phyloP scores from a whole-genome alignment of 805 yeast genomes.

The Lipomyces mesembrius region DNA sequence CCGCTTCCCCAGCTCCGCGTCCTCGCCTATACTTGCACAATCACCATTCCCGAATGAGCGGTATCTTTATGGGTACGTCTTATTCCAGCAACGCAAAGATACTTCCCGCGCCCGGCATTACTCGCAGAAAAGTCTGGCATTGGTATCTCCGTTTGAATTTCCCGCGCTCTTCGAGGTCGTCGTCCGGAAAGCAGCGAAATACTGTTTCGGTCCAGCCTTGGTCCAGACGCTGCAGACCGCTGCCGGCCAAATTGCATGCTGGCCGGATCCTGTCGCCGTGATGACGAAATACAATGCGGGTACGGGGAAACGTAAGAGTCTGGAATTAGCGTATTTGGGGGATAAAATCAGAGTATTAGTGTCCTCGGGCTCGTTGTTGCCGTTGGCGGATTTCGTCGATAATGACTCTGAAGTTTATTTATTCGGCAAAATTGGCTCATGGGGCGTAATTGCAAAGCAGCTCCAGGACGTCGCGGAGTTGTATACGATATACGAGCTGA shows the following conservation, averaged over 20 bases:
- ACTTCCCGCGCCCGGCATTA: constrained; percentile 22
- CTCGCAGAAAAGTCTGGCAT: constrained; percentile 24
- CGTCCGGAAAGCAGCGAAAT: constrained; percentile 23
- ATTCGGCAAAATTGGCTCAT: constrained; percentile 26
- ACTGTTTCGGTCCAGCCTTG: constrained; percentile 12
- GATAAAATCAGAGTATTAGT: constrained; percentile 23
- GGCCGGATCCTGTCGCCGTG: constrained; percentile 33
- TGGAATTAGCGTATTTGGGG: constrained; percentile 33
- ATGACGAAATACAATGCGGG: constrained; percentile 8
- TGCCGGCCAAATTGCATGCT: constrained; percentile 29
- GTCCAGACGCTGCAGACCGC: constrained; percentile 30
- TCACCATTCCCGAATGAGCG: constrained; percentile 16
- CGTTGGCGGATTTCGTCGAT: constrained; percentile 22
- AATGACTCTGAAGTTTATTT: constrained; percentile 15
- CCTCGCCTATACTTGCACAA: constrained; percentile 10
- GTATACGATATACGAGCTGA: constrained; percentile 22
- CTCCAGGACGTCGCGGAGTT: constrained; percentile 23
- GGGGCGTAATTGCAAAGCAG: constrained; percentile 27
- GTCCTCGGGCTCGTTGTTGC: constrained; percentile 24
- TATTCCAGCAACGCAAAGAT: constrained; percentile 32
- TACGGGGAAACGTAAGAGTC: constrained; percentile 15
- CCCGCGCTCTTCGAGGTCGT: constrained; percentile 31
- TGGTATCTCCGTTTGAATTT: constrained; percentile 32
- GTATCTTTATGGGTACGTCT: constrained; percentile 28
- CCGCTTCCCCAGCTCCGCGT: constrained; percentile 19